Evolutionary conservation across 2,329 filamentous ascomycete genomes (phyloP).

Genomic region (Aspergillus latus): DNA sequence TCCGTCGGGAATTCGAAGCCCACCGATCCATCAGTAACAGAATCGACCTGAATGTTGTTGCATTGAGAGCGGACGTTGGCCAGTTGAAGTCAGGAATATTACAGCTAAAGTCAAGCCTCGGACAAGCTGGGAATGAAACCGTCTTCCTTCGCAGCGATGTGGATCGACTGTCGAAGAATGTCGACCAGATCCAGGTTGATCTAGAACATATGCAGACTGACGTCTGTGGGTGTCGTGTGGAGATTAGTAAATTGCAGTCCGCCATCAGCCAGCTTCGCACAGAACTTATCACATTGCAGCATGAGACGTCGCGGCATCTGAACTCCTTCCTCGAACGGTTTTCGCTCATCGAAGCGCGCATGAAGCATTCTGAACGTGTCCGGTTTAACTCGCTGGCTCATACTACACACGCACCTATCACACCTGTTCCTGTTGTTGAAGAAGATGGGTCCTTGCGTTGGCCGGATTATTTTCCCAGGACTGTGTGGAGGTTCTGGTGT

Average conservation of each 20-base stretch:
- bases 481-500: constrained; percentile 45
- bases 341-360: constrained; percentile 32
- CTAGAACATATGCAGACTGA: constrained; percentile 36
- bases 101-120: constrained; percentile 35
- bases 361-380: constrained; percentile 39
- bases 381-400: constrained; percentile 43
- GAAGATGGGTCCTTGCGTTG: constrained; percentile 37
- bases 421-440: constrained; percentile 35
- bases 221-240: constrained; percentile 35
- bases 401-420: constrained; percentile 40
- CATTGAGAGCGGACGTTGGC: constrained; percentile 37
- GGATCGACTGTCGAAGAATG: constrained; percentile 38
- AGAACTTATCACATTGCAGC: constrained; percentile 36
- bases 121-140: constrained; percentile 35
- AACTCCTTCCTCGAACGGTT: constrained; percentile 31
- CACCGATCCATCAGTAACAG: constrained; percentile 35
- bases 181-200: constrained; percentile 39
- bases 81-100: constrained; percentile 38
- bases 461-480: constrained; percentile 40
- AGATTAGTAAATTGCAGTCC: constrained; percentile 39
- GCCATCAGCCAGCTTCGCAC: constrained; percentile 39
- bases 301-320: constrained; percentile 34
- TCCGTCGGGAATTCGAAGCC: constrained; percentile 41
- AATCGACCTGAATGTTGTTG: constrained; percentile 38
- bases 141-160: constrained; percentile 39